Conservation (phyloP, 148 eudicot genomes). For the Diospyros kaki region DNA sequence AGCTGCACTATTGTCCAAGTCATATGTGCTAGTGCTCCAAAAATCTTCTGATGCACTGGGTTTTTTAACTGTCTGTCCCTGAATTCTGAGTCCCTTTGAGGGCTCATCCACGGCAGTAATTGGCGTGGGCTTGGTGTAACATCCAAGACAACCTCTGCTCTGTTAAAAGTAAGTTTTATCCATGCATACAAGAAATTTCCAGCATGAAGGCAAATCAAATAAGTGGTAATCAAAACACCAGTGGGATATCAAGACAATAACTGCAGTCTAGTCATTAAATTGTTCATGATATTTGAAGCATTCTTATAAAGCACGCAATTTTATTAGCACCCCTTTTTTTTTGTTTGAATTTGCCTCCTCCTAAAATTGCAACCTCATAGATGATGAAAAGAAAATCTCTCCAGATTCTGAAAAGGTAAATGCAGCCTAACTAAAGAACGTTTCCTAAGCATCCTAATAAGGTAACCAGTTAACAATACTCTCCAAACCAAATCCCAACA, state of each 20-base stretch:
- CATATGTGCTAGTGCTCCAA: slow-evolving; percentile 81
- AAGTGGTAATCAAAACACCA: not conserved
- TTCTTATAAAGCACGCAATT: not conserved
- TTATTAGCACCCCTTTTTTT: not conserved
- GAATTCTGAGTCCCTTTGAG: slow-evolving; percentile 46
- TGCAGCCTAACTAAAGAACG: not conserved
- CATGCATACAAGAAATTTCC: slow-evolving; percentile 14
- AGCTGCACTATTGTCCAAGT: slow-evolving; percentile 49
- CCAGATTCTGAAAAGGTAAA: not conserved
- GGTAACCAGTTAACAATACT: not conserved
- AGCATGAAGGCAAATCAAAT: not conserved
- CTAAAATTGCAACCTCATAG: not conserved
- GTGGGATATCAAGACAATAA: slow-evolving; percentile 1
- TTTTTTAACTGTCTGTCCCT: slow-evolving; percentile 41
- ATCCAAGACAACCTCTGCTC: slow-evolving; percentile 79
- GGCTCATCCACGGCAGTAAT: slow-evolving; percentile 42
- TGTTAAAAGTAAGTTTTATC: slow-evolving; percentile 35
- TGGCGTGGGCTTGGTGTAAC: slow-evolving; percentile 45
- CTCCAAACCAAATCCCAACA: not conserved
- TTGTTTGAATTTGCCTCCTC: not conserved
- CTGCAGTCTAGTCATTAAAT: not conserved
- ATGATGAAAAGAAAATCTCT: not conserved
- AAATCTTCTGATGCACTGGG: slow-evolving; percentile 62
- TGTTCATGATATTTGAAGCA: not conserved
- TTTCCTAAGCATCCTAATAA: not conserved